These are phyloP conservation scores for Arabidopsis suecica DNA, from an alignment of 345 rosid genomes.

Conservation along the genomic window DNA sequence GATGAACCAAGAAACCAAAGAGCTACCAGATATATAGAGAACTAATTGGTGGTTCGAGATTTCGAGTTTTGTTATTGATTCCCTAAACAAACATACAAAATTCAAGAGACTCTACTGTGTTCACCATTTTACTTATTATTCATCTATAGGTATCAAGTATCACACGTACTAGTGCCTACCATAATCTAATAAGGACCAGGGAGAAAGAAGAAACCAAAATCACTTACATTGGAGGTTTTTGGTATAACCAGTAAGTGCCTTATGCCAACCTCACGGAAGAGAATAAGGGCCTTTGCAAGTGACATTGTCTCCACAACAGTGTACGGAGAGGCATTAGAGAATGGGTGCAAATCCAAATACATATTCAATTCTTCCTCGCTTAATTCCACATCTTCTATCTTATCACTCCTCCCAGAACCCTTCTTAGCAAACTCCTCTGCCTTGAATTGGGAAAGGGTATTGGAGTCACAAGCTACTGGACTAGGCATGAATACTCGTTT, in stretches of 20 bases:
- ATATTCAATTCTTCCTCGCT: conserved; percentile 85
- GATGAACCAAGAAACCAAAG: not conserved
- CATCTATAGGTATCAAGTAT: not conserved
- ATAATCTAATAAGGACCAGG: not conserved
- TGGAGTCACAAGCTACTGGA: conserved; percentile 48
- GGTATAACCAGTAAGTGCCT: conserved; percentile 90
- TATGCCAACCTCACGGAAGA: conserved; percentile 86
- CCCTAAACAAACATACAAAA: not conserved
- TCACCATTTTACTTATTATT: not conserved
- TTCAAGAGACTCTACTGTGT: not conserved
- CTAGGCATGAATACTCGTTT: conserved; percentile 63
- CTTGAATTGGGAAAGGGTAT: conserved; percentile 53
- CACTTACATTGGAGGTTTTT: conserved; percentile 67
- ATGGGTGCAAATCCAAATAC: conserved; percentile 86
- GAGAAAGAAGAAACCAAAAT: conserved; percentile 31
- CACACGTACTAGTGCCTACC: not conserved
- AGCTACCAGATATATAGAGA: conserved; percentile 17
- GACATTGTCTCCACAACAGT: conserved; percentile 97
- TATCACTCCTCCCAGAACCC: conserved; percentile 66
- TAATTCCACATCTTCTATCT: conserved; percentile 69
- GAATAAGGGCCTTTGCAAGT: conserved; percentile 79
- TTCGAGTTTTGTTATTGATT: conserved; percentile 10
- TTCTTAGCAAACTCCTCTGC: conserved; percentile 78
- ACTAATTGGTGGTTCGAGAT: not conserved
- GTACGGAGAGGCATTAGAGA: conserved; percentile 88